Evolutionary conservation across 2,329 filamentous ascomycete species (phyloP).

Genomic region (Diplodia mutila): DNA sequence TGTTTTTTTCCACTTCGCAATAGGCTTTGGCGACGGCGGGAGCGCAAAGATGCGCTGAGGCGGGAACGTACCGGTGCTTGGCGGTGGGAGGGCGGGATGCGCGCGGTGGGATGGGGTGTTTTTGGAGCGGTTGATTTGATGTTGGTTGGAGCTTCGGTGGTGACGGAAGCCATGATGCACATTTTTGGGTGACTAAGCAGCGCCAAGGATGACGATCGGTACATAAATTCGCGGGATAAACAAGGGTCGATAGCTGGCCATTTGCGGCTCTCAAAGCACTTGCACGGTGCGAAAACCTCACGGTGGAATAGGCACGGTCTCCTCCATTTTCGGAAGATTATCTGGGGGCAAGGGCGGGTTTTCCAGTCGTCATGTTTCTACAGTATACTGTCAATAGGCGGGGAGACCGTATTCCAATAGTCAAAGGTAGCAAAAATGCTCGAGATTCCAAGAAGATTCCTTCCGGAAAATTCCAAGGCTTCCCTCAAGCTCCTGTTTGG

Average conservation of each 20-base stretch:
- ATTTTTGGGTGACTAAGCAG: slow-evolving; percentile 27
- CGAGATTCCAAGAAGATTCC: background rate
- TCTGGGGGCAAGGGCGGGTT: background rate
- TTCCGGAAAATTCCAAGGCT: background rate
- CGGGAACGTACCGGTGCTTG: background rate
- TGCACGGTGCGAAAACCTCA: background rate
- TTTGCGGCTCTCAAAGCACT: background rate
- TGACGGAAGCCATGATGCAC: slow-evolving; percentile 19
- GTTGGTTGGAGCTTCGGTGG: slow-evolving; percentile 15
- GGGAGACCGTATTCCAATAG: background rate
- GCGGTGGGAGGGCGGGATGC: background rate
- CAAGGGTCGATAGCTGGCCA: background rate
- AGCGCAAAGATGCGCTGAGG: background rate
- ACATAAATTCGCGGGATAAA: slow-evolving; percentile 1
- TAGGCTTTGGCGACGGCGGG: too few relatives aligned
- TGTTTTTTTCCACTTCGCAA: background rate
- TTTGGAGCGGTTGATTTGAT: slow-evolving; percentile 4
- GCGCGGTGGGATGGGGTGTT: background rate
- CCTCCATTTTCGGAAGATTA: background rate
- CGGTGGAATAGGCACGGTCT: background rate
- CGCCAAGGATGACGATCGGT: slow-evolving; percentile 14
- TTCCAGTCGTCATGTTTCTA: background rate
- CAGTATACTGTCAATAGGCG: background rate
- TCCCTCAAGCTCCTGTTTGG: background rate
- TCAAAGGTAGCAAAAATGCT: background rate